These are phyloP conservation scores for Penicillium capsulatum DNA, from an alignment of 2,329 filamentous ascomycete species.

Conservation along the genomic window DNA sequence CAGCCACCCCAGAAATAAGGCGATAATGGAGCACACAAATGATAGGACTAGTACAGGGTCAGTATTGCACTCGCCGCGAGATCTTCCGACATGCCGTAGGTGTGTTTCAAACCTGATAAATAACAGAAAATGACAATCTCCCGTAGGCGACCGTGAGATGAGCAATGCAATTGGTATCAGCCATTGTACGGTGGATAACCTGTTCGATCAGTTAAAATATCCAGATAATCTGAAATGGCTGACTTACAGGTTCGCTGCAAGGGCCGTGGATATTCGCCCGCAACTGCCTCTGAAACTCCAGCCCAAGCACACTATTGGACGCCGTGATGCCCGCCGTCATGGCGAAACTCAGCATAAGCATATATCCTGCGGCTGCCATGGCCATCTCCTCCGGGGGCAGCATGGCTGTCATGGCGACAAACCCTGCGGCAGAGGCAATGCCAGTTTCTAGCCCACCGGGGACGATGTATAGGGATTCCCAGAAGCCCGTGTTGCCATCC, in stretches of 20 bases:
- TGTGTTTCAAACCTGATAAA: constrained; percentile 25
- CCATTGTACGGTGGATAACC: constrained; percentile 42
- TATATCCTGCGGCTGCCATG: constrained; percentile 49
- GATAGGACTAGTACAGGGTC: constrained; percentile 12
- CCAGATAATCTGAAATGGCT: too few species aligned
- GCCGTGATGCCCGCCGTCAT: constrained; percentile 39
- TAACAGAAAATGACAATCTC: constrained; percentile 30
- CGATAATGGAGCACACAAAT: constrained; percentile 14
- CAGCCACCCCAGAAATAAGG: constrained; percentile 18
- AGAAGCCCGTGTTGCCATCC: constrained; percentile 55
- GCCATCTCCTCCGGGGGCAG: constrained; percentile 47
- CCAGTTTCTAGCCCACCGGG: constrained; percentile 54
- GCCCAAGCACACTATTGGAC: constrained; percentile 37
- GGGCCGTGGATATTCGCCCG: constrained; percentile 28
- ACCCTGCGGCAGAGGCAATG: constrained; percentile 44
- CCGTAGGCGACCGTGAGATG: constrained; percentile 23
- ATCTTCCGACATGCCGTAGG: constrained; percentile 22
- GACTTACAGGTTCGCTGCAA: constrained; percentile 20
- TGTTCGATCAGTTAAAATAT: constrained; percentile 20
- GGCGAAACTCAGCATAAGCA: constrained; percentile 45
- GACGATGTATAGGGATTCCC: constrained; percentile 58
- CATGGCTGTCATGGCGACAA: constrained; percentile 49
- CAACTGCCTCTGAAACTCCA: constrained; percentile 33
- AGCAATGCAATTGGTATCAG: constrained; percentile 41
- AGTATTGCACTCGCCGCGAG: neutral